Percentiles rank a stretch among this genome's conserved stretches.
phyloP scores from a whole-genome alignment of 192 early-diverging fungal genomes.

The Backusella sp. region DNA sequence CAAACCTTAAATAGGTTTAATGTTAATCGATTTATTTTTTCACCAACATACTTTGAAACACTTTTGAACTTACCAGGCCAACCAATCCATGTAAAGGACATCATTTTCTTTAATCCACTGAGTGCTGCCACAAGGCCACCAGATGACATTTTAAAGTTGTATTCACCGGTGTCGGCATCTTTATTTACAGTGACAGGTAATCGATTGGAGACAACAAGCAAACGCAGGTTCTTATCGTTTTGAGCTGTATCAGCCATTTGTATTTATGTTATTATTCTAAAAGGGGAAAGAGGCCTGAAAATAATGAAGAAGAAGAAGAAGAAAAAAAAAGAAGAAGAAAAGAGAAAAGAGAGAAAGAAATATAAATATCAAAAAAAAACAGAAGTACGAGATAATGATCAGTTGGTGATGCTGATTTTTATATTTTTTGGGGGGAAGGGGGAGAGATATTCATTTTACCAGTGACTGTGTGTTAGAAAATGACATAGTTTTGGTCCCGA shows the following conservation, averaged over 20 bases:
- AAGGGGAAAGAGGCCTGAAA: background rate
- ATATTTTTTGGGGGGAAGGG: background rate
- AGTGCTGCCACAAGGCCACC: constrained; percentile 96
- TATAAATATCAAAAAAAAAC: constrained; percentile 1
- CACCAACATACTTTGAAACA: constrained; percentile 1
- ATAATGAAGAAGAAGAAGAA: background rate
- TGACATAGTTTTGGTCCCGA: background rate
- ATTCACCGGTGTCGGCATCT: constrained; percentile 42
- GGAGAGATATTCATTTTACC: background rate
- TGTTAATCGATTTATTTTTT: background rate
- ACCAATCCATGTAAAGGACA: constrained; percentile 98
- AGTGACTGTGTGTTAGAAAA: constrained; percentile 6
- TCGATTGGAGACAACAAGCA: constrained; percentile 95
- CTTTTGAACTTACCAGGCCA: constrained; percentile 76
- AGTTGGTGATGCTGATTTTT: background rate
- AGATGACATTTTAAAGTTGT: constrained; percentile 79
- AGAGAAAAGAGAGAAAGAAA: background rate
- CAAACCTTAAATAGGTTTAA: constrained; percentile 52
- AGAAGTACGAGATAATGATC: constrained; percentile 7
- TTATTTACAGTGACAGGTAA: constrained; percentile 90
- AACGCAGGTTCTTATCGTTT: constrained; percentile 46
- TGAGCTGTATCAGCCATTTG: constrained; percentile 1
- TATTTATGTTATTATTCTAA: background rate
- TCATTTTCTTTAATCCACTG: constrained; percentile 90
- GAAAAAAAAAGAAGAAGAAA: background rate